phyloP scores from a whole-genome alignment of 805 yeast genomes.

The Metschnikowia baotianmanensis region DNA sequence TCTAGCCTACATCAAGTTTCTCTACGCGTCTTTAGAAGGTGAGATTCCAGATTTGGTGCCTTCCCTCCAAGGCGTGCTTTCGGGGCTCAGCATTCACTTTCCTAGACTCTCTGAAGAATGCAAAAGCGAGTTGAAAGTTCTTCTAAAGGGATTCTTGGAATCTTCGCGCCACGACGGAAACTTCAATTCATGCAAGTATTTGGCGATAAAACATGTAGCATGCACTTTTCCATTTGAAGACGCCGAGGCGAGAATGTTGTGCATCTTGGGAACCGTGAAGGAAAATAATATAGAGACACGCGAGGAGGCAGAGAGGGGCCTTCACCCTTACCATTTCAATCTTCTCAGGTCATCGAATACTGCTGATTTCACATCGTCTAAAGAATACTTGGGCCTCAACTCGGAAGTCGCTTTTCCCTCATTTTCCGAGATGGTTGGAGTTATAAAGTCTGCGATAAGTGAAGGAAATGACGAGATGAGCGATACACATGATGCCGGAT shows the following conservation, averaged over 20 bases:
- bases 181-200: slow-evolving; percentile 48
- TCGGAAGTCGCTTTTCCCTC: slow-evolving; percentile 51
- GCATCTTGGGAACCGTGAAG: slow-evolving; percentile 60
- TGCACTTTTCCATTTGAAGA: slow-evolving; percentile 65
- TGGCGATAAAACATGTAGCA: slow-evolving; percentile 64
- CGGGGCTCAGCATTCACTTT: slow-evolving; percentile 53
- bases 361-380: slow-evolving; percentile 38
- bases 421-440: slow-evolving; percentile 40
- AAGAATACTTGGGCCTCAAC: slow-evolving; percentile 42
- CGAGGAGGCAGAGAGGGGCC: slow-evolving; percentile 77
- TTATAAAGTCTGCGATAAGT: slow-evolving; percentile 15
- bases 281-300: slow-evolving; percentile 66
- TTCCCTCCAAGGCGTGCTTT: slow-evolving; percentile 69
- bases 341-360: slow-evolving; percentile 47
- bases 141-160: slow-evolving; percentile 32
- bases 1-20: slow-evolving; percentile 55
- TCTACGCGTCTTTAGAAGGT: slow-evolving; percentile 65
- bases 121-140: slow-evolving; percentile 42
- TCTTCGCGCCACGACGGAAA: slow-evolving; percentile 2
- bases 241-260: slow-evolving; percentile 62
- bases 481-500: too few species aligned
- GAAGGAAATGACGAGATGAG: too few species aligned
- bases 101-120: slow-evolving; percentile 36
- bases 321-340: slow-evolving; percentile 80
- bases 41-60: slow-evolving; percentile 63